phyloP scores from a whole-genome alignment of 768 basidiomycete genomes.

The Tephrocybe sp. region DNA sequence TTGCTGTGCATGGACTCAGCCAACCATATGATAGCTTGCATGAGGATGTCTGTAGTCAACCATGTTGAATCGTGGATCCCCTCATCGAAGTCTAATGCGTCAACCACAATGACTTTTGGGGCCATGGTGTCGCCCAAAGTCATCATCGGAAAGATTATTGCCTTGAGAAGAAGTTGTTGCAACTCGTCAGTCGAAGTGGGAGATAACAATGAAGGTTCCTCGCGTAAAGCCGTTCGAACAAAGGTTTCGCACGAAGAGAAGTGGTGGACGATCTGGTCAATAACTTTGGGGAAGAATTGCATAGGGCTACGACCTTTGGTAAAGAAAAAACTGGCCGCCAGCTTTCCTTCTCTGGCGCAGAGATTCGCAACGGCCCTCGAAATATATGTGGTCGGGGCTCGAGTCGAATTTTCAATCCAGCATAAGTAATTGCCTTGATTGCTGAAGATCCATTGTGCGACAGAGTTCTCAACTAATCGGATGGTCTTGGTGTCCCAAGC shows the following conservation, averaged over 20 bases:
- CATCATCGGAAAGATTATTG: conserved; percentile 15
- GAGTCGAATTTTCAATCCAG: conserved; percentile 15
- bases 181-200: conserved; percentile 15
- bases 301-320: neutral
- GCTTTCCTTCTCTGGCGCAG: conserved; percentile 13
- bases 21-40: conserved; percentile 16
- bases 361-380: conserved; percentile 13
- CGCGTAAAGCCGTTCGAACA: conserved; percentile 12
- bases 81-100: conserved; percentile 12
- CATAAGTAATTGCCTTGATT: conserved; percentile 15
- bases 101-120: conserved; percentile 15
- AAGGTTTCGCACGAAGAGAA: conserved; percentile 9
- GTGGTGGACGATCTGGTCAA: conserved; percentile 13
- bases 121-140: conserved; percentile 7
- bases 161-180: conserved; percentile 12
- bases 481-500: conserved; percentile 10
- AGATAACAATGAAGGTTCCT: conserved; percentile 11
- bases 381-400: conserved; percentile 13
- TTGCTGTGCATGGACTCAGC: conserved; percentile 15
- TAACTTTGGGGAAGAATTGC: conserved; percentile 10
- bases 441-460: conserved; percentile 17
- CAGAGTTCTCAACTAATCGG: conserved; percentile 5
- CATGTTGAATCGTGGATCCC: conserved; percentile 5
- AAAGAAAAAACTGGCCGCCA: conserved; percentile 18
- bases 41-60: conserved; percentile 14